These are phyloP conservation scores for Chrysosporium keratinophilum DNA, from an alignment of 2,329 filamentous ascomycete species.

Conservation along the genomic window DNA sequence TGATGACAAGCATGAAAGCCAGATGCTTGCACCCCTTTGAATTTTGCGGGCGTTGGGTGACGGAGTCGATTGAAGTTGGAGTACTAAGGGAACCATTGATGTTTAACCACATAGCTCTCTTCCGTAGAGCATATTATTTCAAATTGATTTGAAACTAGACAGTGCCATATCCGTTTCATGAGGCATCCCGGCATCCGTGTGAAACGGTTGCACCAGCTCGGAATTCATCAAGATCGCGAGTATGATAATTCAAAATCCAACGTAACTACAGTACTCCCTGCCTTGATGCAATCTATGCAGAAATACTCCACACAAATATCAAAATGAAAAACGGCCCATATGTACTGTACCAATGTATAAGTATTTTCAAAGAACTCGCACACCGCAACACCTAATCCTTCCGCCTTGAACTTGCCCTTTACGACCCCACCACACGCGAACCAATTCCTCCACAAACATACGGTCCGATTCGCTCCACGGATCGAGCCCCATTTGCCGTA, in stretches of 20 bases:
- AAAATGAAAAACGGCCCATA: background rate
- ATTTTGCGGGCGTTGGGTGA: too few species aligned
- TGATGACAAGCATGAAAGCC: too few species aligned
- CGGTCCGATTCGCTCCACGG: slow-evolving; percentile 40
- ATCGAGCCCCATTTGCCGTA: slow-evolving; percentile 41
- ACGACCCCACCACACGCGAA: slow-evolving; percentile 39
- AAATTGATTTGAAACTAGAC: too few species aligned
- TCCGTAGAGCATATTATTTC: too few species aligned
- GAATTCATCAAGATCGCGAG: too few species aligned
- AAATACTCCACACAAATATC: background rate
- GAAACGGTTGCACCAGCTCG: too few species aligned
- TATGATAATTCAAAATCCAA: background rate
- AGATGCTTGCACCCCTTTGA: too few species aligned
- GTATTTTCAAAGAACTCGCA: slow-evolving; percentile 32
- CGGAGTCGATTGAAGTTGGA: too few species aligned
- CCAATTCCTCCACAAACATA: slow-evolving; percentile 37
- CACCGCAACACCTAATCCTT: slow-evolving; percentile 39
- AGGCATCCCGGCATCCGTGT: too few species aligned
- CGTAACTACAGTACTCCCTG: background rate
- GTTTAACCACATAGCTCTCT: too few species aligned
- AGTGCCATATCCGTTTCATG: too few species aligned
- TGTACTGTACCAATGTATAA: slow-evolving; percentile 4
- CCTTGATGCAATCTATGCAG: background rate
- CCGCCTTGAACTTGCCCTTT: slow-evolving; percentile 35
- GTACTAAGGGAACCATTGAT: too few species aligned